Evolutionary conservation across 2,329 filamentous ascomycete species (phyloP), one percentile per base, ranked within the genome.

Genomic region (Pseudocercospora pini-densiflorae): DNA sequence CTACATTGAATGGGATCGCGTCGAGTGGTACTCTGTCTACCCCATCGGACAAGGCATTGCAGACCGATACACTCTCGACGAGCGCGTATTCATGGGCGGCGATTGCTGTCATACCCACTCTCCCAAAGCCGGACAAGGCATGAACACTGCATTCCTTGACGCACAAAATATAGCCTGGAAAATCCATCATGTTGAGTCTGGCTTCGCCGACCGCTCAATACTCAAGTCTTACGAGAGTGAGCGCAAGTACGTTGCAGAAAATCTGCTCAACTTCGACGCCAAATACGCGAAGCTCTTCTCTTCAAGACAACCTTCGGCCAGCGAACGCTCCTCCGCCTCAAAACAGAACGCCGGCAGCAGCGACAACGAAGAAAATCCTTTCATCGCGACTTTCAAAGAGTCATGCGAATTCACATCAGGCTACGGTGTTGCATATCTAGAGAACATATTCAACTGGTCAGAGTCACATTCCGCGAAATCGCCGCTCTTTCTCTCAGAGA

Each of bases 161-260:
- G 93, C 93, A 0, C 87, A 93, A 67, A 98, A 97, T 78, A 84
- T 98, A 47, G 94, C 94, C 7, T 98, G 94, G 94, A 98, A 98
- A 82, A 92, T 97, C 60, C 94, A 97, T 77, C 89, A 92, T 40
- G 94, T 97, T 9, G 93, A 97, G 77, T 85, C 86, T 27, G 93
- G 93, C 12, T 92, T 97, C 71, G 92, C 93, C 0, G 81, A 89
- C 31, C 90, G 92, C 67, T 87, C 87, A 2, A 84, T 95, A 19
- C 86, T 98, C 59, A 87, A 89, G 68, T 95, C 94, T 0, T 98
- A 97, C 78, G 92, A 97, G 80, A 85, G 86, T 2, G 94, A 97
- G 80, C 90, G 94, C 64, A 94, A 92, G 77, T 85, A 90, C 64
- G 90, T 96, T 49, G 94, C 94, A 5, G 91, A 97, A 79, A 91